A percentile compares a stretch with the other conserved stretches of the same genome.
phyloP scores from a whole-genome alignment of 1,284 basidiomycete genomes.

The Sanghuangporus weigelae region DNA sequence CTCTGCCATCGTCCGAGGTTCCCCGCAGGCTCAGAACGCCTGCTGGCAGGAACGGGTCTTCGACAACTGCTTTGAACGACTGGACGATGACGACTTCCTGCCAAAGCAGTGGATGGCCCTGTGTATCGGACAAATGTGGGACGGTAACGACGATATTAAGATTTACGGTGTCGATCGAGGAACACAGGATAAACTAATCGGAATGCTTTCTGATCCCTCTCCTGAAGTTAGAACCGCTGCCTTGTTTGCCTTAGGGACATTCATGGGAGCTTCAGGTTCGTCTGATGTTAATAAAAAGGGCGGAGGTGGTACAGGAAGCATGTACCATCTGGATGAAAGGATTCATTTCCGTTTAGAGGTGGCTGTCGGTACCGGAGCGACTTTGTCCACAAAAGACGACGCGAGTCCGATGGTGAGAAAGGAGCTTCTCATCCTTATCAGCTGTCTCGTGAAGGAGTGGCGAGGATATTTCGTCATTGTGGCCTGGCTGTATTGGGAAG shows the following conservation, averaged over 20 bases:
- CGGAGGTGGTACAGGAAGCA: constrained; percentile 83
- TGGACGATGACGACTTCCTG: constrained; percentile 89
- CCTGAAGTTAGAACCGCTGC: constrained; percentile 92
- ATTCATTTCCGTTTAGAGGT: constrained; percentile 79
- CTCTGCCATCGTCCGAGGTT: constrained; percentile 88
- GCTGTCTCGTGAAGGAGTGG: constrained; percentile 94
- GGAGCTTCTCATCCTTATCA: constrained; percentile 88
- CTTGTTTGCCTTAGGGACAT: constrained; percentile 88
- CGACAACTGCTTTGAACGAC: constrained; percentile 80
- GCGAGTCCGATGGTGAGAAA: constrained; percentile 96
- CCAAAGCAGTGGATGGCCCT: constrained; percentile 92
- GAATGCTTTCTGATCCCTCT: constrained; percentile 81
- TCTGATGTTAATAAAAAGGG: constrained; percentile 60
- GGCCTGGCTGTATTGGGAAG: constrained; percentile 94
- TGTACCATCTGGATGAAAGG: constrained; percentile 76
- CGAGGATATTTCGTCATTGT: constrained; percentile 93
- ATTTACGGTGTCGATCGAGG: constrained; percentile 77
- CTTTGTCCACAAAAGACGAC: constrained; percentile 84
- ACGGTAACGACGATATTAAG: constrained; percentile 87
- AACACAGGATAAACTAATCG: constrained; percentile 84
- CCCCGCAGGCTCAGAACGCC: constrained; percentile 80
- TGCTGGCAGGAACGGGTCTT: constrained; percentile 86
- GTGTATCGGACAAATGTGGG: constrained; percentile 96
- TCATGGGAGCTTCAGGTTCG: constrained; percentile 87
- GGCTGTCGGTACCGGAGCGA: constrained; percentile 69